A percentile compares a stretch with the other conserved stretches of the same genome.
Evolutionary conservation across 108 stramenopile species (phyloP).

Genomic region (Skeletonema marinoi): DNA sequence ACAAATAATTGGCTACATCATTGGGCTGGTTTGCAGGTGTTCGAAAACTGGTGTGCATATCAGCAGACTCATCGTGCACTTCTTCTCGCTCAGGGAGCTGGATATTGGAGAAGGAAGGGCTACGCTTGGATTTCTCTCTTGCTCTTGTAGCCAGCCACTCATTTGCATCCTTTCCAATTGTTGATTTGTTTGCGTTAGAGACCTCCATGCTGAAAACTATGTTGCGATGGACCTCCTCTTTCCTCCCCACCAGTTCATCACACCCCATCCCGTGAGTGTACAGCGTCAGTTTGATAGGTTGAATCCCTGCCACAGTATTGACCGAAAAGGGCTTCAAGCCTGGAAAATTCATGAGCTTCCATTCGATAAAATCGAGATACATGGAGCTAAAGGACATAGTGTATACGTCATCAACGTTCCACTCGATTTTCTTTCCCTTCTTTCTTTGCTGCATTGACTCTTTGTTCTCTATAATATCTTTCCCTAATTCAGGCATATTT

Average conservation of each 20-base stretch:
- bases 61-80: background rate
- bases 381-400: slow-evolving; percentile 84
- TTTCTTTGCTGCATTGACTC: slow-evolving; percentile 71
- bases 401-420: slow-evolving; percentile 84
- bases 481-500: slow-evolving; percentile 68
- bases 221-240: slow-evolving; percentile 42
- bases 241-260: slow-evolving; percentile 16
- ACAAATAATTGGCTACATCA: background rate
- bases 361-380: slow-evolving; percentile 82
- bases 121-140: background rate
- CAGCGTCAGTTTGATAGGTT: slow-evolving; percentile 47
- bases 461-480: slow-evolving; percentile 68
- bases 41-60: background rate
- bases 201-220: slow-evolving; percentile 51
- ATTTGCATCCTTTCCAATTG: background rate
- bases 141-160: background rate
- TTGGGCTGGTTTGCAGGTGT: background rate
- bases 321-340: slow-evolving; percentile 68
- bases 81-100: background rate
- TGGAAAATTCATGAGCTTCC: slow-evolving; percentile 82
- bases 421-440: slow-evolving; percentile 58
- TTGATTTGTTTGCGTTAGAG: slow-evolving; percentile 21
- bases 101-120: background rate
- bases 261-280: slow-evolving; percentile 56
- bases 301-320: background rate